phyloP scores from a whole-genome alignment of 345 rosid species.

The Microthlaspi erraticum region DNA sequence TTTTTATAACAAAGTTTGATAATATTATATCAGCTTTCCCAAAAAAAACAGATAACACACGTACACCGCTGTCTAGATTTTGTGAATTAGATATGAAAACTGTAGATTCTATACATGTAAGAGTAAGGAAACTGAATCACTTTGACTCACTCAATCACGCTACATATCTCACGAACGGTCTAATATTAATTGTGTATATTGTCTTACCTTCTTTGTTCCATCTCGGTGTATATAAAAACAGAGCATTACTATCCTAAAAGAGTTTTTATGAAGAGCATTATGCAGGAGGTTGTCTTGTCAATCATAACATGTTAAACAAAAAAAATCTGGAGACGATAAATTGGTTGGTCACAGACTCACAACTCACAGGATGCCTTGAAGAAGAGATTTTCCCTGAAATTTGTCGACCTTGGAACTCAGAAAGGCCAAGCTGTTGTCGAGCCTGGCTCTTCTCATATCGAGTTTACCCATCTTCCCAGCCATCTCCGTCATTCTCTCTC shows the following conservation, averaged over 20 bases:
- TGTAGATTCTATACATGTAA: not conserved
- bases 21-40: not conserved
- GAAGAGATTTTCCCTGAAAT: slow-evolving; percentile 35
- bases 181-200: too few relatives aligned
- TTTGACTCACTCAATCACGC: too few relatives aligned
- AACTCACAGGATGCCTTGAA: slow-evolving; percentile 36
- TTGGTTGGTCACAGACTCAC: not conserved
- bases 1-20: not conserved
- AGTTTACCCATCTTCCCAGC: slow-evolving; percentile 35
- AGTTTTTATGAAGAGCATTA: not conserved
- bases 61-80: not conserved
- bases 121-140: too few relatives aligned
- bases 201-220: too few relatives aligned
- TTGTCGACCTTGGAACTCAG: slow-evolving; percentile 40
- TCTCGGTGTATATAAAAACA: too few relatives aligned
- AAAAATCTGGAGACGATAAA: slow-evolving; percentile 2
- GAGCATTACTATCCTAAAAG: not conserved
- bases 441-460: slow-evolving; percentile 31
- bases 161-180: too few relatives aligned
- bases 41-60: not conserved
- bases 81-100: not conserved
- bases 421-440: slow-evolving; percentile 39
- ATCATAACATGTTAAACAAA: slow-evolving; percentile 19
- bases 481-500: slow-evolving; percentile 33
- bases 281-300: not conserved